Percentiles rank a stretch among this genome's conserved stretches.
phyloP scores from a whole-genome alignment of 805 yeast genomes.

The Barnettozyma sucrosica region DNA sequence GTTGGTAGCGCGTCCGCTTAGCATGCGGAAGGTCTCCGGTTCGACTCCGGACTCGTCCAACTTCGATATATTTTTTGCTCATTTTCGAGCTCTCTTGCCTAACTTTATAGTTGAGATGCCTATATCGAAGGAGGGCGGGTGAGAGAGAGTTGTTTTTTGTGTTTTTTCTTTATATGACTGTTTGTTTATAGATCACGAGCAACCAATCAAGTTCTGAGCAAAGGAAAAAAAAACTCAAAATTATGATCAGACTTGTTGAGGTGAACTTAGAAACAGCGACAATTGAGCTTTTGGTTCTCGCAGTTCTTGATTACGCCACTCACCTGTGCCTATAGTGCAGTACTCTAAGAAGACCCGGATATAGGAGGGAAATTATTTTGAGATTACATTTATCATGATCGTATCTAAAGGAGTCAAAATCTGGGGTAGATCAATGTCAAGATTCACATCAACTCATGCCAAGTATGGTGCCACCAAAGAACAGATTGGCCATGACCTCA shows the following conservation, averaged over 20 bases:
- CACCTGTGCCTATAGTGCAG: background rate
- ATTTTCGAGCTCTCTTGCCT: too few species aligned
- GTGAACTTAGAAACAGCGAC: background rate
- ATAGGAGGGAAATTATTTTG: background rate
- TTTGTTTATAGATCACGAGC: too few species aligned
- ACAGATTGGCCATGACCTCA: background rate
- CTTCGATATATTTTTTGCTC: constrained; percentile 20
- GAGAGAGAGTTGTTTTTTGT: too few species aligned
- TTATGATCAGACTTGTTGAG: too few species aligned
- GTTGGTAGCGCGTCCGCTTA: constrained; percentile 80
- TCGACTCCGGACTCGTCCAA: constrained; percentile 76
- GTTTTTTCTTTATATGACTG: too few species aligned
- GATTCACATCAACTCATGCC: background rate
- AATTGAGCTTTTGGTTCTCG: background rate
- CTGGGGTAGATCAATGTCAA: constrained; percentile 2
- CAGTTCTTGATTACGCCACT: background rate
- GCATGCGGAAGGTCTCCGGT: constrained; percentile 78
- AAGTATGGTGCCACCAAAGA: constrained; percentile 3
- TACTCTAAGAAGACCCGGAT: background rate
- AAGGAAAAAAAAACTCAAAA: too few species aligned
- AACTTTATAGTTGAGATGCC: too few species aligned
- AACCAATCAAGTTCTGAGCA: too few species aligned
- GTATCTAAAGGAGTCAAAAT: background rate
- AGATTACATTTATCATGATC: background rate
- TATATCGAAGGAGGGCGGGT: too few species aligned